Evolutionary conservation across 1,284 basidiomycete species (phyloP), one percentile per base, ranked within the genome.

Genomic region (Pholiota adiposa): DNA sequence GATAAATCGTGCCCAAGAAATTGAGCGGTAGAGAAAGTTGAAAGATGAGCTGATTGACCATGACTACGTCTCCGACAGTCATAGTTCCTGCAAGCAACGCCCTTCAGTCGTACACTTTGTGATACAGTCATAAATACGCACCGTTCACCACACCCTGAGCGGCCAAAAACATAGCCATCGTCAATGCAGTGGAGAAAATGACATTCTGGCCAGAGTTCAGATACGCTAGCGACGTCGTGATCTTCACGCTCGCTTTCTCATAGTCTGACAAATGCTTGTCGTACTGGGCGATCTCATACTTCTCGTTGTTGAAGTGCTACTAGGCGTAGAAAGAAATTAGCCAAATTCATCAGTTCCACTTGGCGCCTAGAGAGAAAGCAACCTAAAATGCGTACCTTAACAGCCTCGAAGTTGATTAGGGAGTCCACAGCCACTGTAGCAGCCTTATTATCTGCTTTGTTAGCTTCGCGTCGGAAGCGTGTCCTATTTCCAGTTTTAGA

Each of bases 11-110:
- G 0, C 97, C 97, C 57, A 99, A 79, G 77, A 99, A 99, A 78
- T 98, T 98, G 63, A 99, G 85, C 1, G 97, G 97, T 21, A 99
- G 79, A 1, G 94, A 97, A 0, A 99, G 80, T 73, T 99, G 97
- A 80, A 99, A 99, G 38, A 99, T 96, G n/a, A 99, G 84, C 72
- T 98, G 97, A 74, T 99, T 99, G 68, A 97, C 92, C 93, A 99
- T 97, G 63, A 99, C 97, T 19, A 99, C 84, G 72, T 99, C 97
- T 9, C 97, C 97, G 23, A 99, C 86, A 1, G 96, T 98, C 97
- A 99, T 98, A 0, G 93, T 95, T 11, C 96, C 96, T 94, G 61
- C 9, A 23, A 46, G 4, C 7, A 29, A 29, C 5, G 29, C n/a
- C n/a, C n/a, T n/a, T n/a, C n/a, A n/a, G n/a, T n/a, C n/a, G n/a